A percentile compares a stretch with the other conserved stretches of the same genome.
phyloP scores from a whole-genome alignment of 169 alveolate species.

The Cystoisospora suis region DNA sequence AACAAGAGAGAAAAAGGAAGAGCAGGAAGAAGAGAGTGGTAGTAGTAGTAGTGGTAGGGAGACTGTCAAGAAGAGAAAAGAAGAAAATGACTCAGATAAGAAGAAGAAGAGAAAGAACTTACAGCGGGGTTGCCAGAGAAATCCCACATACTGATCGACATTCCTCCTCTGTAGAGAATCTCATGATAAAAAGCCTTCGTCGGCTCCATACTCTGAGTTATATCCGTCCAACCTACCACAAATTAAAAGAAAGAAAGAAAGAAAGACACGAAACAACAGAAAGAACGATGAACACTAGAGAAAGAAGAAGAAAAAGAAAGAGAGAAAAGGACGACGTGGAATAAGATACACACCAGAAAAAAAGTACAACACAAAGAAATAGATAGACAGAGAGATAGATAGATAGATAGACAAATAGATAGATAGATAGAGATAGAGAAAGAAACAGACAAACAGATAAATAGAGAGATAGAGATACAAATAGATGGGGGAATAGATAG shows the following conservation, averaged over 20 bases:
- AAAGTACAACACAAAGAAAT: neutral
- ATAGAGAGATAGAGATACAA: neutral
- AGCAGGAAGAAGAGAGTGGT: no score
- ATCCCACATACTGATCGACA: constrained; percentile 8
- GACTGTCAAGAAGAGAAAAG: no score
- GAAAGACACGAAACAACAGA: neutral
- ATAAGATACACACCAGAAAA: neutral
- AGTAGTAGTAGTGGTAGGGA: no score
- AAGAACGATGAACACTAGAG: neutral
- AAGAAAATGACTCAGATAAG: no score
- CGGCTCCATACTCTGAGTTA: neutral
- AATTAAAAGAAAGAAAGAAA: neutral
- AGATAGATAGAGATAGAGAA: neutral
- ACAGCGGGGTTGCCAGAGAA: constrained; percentile 31
- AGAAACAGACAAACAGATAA: neutral
- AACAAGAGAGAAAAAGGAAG: no score
- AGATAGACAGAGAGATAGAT: neutral
- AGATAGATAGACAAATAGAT: neutral
- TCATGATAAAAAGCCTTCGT: constrained; percentile 21
- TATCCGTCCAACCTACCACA: neutral
- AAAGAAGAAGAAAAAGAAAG: neutral
- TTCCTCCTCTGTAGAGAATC: neutral
- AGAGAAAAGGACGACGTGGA: neutral
- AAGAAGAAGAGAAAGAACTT: neutral
- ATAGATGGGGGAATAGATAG: neutral